These are phyloP conservation scores for Calonectria naviculata DNA, from an alignment of 2,329 filamentous ascomycete genomes.

Conservation along the genomic window DNA sequence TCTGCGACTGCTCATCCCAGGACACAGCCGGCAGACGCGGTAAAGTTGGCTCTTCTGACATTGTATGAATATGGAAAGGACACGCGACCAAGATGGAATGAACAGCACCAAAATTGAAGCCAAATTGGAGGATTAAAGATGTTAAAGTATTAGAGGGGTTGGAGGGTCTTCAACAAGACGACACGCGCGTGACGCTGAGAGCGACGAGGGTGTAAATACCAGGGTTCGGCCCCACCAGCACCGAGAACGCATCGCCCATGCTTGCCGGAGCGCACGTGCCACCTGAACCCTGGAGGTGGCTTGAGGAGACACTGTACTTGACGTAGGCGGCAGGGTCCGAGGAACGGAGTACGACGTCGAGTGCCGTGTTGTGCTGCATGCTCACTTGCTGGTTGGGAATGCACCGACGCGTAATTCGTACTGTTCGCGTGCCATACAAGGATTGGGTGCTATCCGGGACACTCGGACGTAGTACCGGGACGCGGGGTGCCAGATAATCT, in stretches of 20 bases:
- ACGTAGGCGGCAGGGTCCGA: constrained; percentile 5
- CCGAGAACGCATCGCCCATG: constrained; percentile 26
- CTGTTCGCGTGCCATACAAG: background rate
- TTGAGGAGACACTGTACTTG: constrained; percentile 6
- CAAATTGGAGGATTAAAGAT: background rate
- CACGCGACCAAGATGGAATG: background rate
- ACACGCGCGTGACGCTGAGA: constrained; percentile 30
- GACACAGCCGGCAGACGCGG: constrained; percentile 52
- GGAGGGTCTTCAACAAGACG: constrained; percentile 13
- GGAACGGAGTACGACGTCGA: constrained; percentile 3
- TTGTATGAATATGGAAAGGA: constrained; percentile 24
- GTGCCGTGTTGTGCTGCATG: background rate
- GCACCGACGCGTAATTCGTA: constrained; percentile 5
- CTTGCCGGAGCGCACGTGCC: constrained; percentile 38
- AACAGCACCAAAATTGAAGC: background rate
- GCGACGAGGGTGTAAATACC: constrained; percentile 33
- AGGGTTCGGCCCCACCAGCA: constrained; percentile 35
- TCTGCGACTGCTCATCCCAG: constrained; percentile 52
- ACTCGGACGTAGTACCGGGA: background rate
- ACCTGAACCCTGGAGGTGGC: constrained; percentile 26
- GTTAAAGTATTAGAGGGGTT: constrained; percentile 1
- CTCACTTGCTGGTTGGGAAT: background rate
- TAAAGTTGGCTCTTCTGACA: constrained; percentile 55
- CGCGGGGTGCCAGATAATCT: background rate
- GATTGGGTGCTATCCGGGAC: background rate